phyloP scores from a whole-genome alignment of 1,284 basidiomycete genomes.

The Apiotrichum veenhuisii region DNA sequence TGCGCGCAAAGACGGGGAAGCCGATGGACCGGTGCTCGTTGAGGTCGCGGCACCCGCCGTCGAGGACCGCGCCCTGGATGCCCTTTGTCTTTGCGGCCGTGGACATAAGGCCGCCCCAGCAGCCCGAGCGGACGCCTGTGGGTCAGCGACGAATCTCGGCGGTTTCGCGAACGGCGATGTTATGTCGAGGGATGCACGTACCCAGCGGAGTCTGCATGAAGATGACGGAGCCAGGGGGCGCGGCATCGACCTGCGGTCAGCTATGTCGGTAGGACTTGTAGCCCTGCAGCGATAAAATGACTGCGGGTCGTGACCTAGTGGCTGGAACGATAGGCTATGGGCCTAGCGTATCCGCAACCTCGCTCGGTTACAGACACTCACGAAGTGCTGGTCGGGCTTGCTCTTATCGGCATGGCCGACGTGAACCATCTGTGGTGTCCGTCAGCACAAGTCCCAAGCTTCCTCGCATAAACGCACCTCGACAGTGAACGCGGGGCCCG shows the following conservation, averaged over 20 bases:
- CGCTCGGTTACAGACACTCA: conserved; percentile 4
- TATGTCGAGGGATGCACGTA: conserved; percentile 51
- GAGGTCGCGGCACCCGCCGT: conserved; percentile 52
- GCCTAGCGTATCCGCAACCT: too few relatives aligned
- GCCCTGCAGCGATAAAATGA: too few relatives aligned
- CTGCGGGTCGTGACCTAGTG: too few relatives aligned
- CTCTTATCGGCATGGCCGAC: conserved; percentile 62
- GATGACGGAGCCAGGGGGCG: conserved; percentile 63
- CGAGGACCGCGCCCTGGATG: conserved; percentile 50
- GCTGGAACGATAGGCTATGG: too few relatives aligned
- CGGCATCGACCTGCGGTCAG: conserved; percentile 60
- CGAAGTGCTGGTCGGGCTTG: conserved; percentile 70
- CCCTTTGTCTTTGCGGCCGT: conserved; percentile 48
- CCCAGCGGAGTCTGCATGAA: conserved; percentile 73
- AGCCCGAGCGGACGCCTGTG: conserved; percentile 32
- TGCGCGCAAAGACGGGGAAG: conserved; percentile 43
- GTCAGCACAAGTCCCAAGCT: conserved; percentile 7
- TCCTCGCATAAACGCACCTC: too few relatives aligned
- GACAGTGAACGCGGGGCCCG: conserved; percentile 86
- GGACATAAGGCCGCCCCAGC: conserved; percentile 53
- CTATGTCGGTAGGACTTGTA: too few relatives aligned
- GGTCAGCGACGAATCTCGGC: not conserved
- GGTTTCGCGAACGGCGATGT: too few relatives aligned
- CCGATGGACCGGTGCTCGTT: conserved; percentile 47
- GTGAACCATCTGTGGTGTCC: conserved; percentile 61